Evolutionary conservation across 805 yeast species (phyloP), one percentile per base, ranked within the genome.

Genomic region (Millerago galiae): DNA sequence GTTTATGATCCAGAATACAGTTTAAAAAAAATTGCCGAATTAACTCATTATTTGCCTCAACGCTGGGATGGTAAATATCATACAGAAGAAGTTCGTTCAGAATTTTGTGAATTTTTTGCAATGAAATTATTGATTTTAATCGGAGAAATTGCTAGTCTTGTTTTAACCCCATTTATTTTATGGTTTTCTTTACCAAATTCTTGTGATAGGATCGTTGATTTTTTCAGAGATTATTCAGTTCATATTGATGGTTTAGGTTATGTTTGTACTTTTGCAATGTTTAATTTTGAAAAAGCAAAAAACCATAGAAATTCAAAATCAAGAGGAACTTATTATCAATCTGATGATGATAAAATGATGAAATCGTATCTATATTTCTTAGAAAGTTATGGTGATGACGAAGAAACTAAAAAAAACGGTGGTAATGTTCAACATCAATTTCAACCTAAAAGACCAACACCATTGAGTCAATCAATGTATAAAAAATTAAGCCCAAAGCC

Each of bases 201-300:
- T 21, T 69, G 91, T 12, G 90, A 84, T 25, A 71, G 77, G 24
- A 83, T 93, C 35, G 76, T 93, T 27, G 98, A 93, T 57, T 93
- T 93, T 56, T 87, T 91, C 61, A 67, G 98, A 43, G 97, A 91
- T 45, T 83, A 77, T 51, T 81, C 95, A 11, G 81, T 89, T 11
- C 93, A 91, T 59, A 87, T 90, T 37, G 97, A 90, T 65, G 98
- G 96, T 0, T 67, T 93, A 33, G 99, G 99, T 0, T 83, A 90
- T 56, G 95, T 93, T 31, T 91, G 98, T 58, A 81, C 87, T 26
- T 88, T 82, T 70, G 98, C 98, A 2, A 86, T 87, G 81, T 93
- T 93, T 63, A 83, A 87, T 51, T 78, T 83, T 48, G 89, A 81
- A 47, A 77, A 77, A 49, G 71, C 73, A 46, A 74, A 70, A 43